These are phyloP conservation scores for Populus tremula DNA, from an alignment of 345 rosid species.

Conservation along the genomic window DNA sequence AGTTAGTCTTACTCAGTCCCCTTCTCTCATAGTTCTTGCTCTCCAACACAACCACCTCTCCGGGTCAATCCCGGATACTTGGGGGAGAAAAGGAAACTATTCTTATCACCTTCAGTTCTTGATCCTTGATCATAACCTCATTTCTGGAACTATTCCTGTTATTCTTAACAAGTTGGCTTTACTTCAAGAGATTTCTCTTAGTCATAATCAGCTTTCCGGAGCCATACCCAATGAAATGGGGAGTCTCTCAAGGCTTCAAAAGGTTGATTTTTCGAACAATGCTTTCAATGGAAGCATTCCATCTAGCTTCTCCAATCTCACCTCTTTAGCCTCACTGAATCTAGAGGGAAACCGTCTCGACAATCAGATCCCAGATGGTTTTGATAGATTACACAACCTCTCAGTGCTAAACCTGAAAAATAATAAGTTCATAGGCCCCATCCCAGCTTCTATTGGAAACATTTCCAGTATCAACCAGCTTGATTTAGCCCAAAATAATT, in stretches of 20 bases:
- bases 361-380: conserved; percentile 47
- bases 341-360: conserved; percentile 52
- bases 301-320: conserved; percentile 44
- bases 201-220: conserved; percentile 64
- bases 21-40: conserved; percentile 50
- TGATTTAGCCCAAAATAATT: conserved; percentile 66
- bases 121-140: conserved; percentile 36
- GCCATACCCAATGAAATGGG: conserved; percentile 53
- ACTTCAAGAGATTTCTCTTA: conserved; percentile 51
- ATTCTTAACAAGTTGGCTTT: conserved; percentile 47
- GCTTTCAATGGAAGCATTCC: conserved; percentile 73
- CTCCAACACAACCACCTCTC: conserved; percentile 62
- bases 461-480: conserved; percentile 49
- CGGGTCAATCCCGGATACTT: conserved; percentile 47
- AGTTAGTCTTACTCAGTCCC: conserved; percentile 38
- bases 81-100: conserved; percentile 30
- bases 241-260: conserved; percentile 43
- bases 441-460: conserved; percentile 57
- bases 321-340: conserved; percentile 54
- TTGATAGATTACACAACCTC: conserved; percentile 53
- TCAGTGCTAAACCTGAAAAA: conserved; percentile 56
- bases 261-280: conserved; percentile 70
- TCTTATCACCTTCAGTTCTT: conserved; percentile 33
- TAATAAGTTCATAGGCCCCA: conserved; percentile 56
- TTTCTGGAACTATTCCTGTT: conserved; percentile 57